Evolutionary conservation across 148 eudicot genomes (phyloP).

Genomic region (Diospyros lotus): DNA sequence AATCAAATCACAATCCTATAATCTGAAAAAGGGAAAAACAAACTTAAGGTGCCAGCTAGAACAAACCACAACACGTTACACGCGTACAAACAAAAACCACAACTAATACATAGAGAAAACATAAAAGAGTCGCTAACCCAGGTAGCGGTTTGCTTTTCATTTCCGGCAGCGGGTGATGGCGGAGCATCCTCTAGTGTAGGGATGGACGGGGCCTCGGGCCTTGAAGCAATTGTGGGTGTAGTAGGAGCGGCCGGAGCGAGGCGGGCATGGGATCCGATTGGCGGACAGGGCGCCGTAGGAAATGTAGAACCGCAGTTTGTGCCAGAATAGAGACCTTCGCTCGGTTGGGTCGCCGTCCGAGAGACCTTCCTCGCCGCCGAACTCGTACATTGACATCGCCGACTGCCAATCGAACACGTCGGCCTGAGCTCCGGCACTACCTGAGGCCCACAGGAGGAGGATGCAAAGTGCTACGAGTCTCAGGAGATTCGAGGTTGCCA

Average conservation of each 20-base stretch:
- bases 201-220: slow-evolving; percentile 53
- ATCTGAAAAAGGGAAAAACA: too few relatives aligned
- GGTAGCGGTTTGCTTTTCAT: not conserved
- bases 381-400: slow-evolving; percentile 4
- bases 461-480: too few relatives aligned
- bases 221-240: slow-evolving; percentile 63
- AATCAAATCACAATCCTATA: too few relatives aligned
- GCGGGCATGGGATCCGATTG: slow-evolving; percentile 66
- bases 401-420: slow-evolving; percentile 17
- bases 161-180: slow-evolving; percentile 72
- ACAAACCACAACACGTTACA: too few relatives aligned
- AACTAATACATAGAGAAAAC: too few relatives aligned
- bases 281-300: slow-evolving; percentile 79
- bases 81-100: too few relatives aligned
- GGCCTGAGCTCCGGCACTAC: not conserved
- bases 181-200: slow-evolving; percentile 79
- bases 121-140: too few relatives aligned
- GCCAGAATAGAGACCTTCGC: slow-evolving; percentile 58
- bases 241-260: slow-evolving; percentile 85
- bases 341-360: not conserved
- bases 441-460: too few relatives aligned
- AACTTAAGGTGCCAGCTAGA: too few relatives aligned
- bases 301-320: slow-evolving; percentile 37
- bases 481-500: too few relatives aligned
- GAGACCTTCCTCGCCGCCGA: not conserved